Evolutionary conservation across 1,139 yeast species (phyloP).

Genomic region (Geotrichum australiense): DNA sequence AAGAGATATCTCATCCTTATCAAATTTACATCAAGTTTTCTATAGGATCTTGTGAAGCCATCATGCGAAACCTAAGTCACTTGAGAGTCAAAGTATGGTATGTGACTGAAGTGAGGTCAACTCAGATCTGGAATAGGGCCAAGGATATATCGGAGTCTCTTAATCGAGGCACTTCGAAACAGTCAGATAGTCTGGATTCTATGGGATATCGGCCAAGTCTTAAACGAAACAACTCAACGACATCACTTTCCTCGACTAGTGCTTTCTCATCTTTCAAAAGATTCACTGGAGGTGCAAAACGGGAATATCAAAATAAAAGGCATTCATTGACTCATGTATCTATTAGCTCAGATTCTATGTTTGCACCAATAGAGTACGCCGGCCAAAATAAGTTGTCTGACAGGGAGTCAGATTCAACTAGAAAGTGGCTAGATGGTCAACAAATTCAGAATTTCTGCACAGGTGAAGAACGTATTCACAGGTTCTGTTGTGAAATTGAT

Average conservation of each 20-base stretch:
- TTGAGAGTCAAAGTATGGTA: constrained; percentile 32
- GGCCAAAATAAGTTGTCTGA: constrained; percentile 33
- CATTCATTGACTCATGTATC: constrained; percentile 25
- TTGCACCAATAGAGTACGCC: constrained; percentile 30
- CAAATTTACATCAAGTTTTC: constrained; percentile 22
- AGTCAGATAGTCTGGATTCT: not conserved
- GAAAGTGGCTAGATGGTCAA: constrained; percentile 31
- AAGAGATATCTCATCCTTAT: constrained; percentile 23
- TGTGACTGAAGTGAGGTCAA: constrained; percentile 30
- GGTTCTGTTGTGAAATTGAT: constrained; percentile 35
- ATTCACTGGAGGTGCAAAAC: constrained; percentile 23
- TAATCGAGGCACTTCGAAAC: constrained; percentile 9
- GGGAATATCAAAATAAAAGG: constrained; percentile 27
- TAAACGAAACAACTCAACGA: constrained; percentile 16
- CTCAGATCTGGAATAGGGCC: constrained; percentile 29
- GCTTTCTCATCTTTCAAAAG: constrained; percentile 27
- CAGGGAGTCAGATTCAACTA: constrained; percentile 33
- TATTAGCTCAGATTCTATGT: constrained; percentile 25
- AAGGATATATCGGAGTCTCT: constrained; percentile 27
- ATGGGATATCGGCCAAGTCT: not conserved
- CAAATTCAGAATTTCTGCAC: constrained; percentile 33
- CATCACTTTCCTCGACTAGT: constrained; percentile 16
- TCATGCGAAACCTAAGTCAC: constrained; percentile 20
- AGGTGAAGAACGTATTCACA: constrained; percentile 35
- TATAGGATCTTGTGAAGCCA: constrained; percentile 19